Evolutionary conservation across 805 yeast species (phyloP), one percentile per base, ranked within the genome.

Genomic region (Lipomyces mesembrius): DNA sequence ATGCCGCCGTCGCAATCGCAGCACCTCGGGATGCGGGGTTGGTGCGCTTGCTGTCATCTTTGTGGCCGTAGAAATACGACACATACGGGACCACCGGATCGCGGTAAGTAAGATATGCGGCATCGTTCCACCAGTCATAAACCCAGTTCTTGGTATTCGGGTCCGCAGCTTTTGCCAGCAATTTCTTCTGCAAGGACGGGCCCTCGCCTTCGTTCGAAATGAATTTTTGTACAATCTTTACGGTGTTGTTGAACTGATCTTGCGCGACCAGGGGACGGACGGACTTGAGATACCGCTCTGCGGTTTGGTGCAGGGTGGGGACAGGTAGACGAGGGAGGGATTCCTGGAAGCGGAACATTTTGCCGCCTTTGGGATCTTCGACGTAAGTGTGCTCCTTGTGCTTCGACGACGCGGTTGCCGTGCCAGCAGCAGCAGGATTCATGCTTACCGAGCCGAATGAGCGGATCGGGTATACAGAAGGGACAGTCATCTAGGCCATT

Each of bases 1-100:
- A 80, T 25, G 90, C 87, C 66, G 90, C 86, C 60, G 84, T 82
- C 52, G 89, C 83, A 68, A 94, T 79, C 59, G 91, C 88, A 5
- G 96, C 85, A 1, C 98, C 91, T 75, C 95, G 91, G 64, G 73
- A 70, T 52, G 79, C 80, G 2, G 82, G 80, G 57, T 74, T 73
- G 57, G 73, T 69, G 60, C 76, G 75, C 46, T 73, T 73, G 37
- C 71, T 69, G 68, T 89, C 78, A 74, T 90, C 94, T 77, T 86
- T 88, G 81, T 94, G 97, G 62, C 88, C 84, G 80, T 85, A 94
- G 74, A 92, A 95, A 81, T 94, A 94, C 25, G 97, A 90, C 49
- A 92, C 97, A 76, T 88, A 93, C 12, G 98, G 98, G 34, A 91
- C 90, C n/a, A 94, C 90, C 0, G 98, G 97, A 78, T 92, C 98